Evolutionary conservation across 495 filamentous ascomycete species (phyloP), one percentile per base, ranked within the genome.

Genomic region (Amphirosellinia nigrospora): DNA sequence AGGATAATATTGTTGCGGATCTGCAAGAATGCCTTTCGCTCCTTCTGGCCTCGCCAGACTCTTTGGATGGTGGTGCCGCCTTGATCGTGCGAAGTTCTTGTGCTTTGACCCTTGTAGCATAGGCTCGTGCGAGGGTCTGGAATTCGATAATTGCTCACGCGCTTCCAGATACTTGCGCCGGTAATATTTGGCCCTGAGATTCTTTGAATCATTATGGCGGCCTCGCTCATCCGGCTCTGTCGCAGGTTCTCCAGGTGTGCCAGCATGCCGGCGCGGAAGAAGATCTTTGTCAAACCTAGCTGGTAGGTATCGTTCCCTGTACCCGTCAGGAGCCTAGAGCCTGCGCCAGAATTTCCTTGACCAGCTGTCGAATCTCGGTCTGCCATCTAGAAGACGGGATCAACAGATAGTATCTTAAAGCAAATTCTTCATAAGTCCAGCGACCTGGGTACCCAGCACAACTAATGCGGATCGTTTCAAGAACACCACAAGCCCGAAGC

Each of bases 381-480:
- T 93, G 97, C 94, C 96, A 97, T 68, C 92, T 87, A 38, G 88
- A 85, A 8, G 96, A 98, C 46, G 92, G 94, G 59, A 97, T 93
- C 71, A 99, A 84, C 93, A 99, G 97, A 82, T 99, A 99, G 82
- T 99, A 99, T 70, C 96, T 90, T 65, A 97, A 83, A 9, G 96
- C 96, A 80, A 99, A 99, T 79, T 98, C 96, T 78, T 99, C 96
- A 78, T 98, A 99, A 4, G 96, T 99, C 96, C 96, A 99, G 76
- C 96, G 86, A 45, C 96, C 98, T 15, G 96, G 96, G 77, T 99
- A 99, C 66, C 96, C 96, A 73, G 96, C 96, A 75, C 94, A 97
- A 83, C 93, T 97, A 77, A 99, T 99, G 78, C 96, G 89, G 58
- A 99, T 95, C 16, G 96, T 99, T 81, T 99, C 96, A 69, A 99